Conservation (phyloP, 345 rosid genomes). For the Populus nigra region DNA sequence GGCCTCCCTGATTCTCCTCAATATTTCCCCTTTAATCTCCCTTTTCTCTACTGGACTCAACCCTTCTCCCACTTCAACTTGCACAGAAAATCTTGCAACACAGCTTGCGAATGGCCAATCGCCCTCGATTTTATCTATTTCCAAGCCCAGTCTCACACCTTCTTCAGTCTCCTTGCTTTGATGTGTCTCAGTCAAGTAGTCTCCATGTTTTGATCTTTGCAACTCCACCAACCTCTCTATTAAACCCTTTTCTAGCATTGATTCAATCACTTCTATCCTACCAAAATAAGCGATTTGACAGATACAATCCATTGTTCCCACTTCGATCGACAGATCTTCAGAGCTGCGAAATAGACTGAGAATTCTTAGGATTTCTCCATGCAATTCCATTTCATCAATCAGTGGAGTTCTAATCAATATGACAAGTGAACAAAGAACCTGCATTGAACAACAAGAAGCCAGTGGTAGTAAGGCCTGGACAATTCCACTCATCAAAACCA, state of each 20-base stretch:
- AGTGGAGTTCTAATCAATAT: constrained; percentile 40
- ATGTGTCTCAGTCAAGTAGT: neutral
- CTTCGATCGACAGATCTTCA: constrained; percentile 15
- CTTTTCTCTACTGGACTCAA: constrained; percentile 35
- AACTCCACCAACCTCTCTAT: constrained; percentile 42
- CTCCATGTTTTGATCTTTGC: constrained; percentile 35
- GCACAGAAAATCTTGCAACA: constrained; percentile 49
- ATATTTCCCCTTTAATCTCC: constrained; percentile 43
- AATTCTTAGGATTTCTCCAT: constrained; percentile 40
- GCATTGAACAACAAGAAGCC: constrained; percentile 36
- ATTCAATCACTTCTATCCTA: constrained; percentile 50
- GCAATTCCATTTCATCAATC: constrained; percentile 50
- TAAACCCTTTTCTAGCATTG: constrained; percentile 38
- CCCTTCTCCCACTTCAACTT: constrained; percentile 54
- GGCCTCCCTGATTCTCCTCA: constrained; percentile 40
- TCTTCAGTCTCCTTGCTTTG: neutral
- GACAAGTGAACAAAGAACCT: constrained; percentile 38
- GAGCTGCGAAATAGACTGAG: constrained; percentile 29
- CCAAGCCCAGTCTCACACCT: neutral
- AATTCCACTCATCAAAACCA: constrained; percentile 55
- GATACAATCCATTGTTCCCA: constrained; percentile 36
- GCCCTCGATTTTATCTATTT: neutral
- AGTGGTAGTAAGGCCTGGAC: constrained; percentile 40
- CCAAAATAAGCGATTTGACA: constrained; percentile 48
- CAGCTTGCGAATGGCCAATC: constrained; percentile 31